Percentiles rank a stretch among this genome's conserved stretches.
phyloP scores from a whole-genome alignment of 305 asterid genomes.

The Nicotiana rustica region DNA sequence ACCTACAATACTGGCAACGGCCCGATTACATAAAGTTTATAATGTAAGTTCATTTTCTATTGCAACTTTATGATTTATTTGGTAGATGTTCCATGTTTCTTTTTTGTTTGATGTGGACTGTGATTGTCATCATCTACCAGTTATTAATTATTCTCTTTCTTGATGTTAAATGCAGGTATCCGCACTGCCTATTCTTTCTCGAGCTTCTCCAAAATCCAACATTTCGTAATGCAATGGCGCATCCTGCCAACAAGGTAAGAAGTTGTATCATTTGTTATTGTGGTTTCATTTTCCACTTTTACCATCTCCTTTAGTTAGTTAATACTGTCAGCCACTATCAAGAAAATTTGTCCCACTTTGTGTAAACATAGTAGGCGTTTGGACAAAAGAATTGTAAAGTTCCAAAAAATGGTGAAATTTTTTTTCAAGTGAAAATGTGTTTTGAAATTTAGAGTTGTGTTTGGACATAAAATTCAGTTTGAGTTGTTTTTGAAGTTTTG shows the following conservation, averaged over 20 bases:
- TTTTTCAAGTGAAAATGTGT: too few species aligned
- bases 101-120: not conserved
- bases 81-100: not conserved
- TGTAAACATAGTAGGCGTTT: not conserved
- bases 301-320: conserved; percentile 19
- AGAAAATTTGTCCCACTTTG: not conserved
- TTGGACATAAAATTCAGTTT: too few species aligned
- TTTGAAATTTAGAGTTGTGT: too few species aligned
- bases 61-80: too few species aligned
- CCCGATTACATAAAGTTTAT: conserved; percentile 89
- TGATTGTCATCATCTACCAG: conserved; percentile 16
- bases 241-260: conserved; percentile 88
- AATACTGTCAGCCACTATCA: conserved; percentile 8
- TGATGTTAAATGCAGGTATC: conserved; percentile 61
- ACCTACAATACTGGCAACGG: conserved; percentile 94
- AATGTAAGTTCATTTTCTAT: conserved; percentile 55
- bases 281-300: not conserved
- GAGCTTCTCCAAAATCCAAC: conserved; percentile 87
- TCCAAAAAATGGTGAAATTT: too few species aligned
- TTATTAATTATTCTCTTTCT: not conserved
- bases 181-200: conserved; percentile 90
- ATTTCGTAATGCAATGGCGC: conserved; percentile 94
- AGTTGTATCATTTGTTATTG: conserved; percentile 4
- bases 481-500: too few species aligned
- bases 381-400: too few species aligned